A percentile compares a stretch with the other conserved stretches of the same genome.
phyloP scores from a whole-genome alignment of 2,329 filamentous ascomycete species.

The Paecilomyces dactylethromorphus region DNA sequence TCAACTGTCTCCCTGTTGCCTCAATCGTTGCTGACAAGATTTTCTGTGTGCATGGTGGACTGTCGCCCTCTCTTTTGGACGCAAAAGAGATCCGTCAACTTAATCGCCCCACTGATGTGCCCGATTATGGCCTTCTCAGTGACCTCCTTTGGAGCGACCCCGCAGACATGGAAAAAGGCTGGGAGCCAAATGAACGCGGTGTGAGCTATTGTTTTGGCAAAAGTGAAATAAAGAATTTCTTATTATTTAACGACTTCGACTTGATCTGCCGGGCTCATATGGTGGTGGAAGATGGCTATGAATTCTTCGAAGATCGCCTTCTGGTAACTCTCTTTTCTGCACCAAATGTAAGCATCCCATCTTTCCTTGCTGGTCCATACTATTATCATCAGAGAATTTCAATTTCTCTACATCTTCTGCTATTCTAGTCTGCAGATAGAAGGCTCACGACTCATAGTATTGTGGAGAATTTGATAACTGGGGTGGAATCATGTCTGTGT shows the following conservation, averaged over 20 bases:
- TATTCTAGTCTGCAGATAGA: slow-evolving; percentile 15
- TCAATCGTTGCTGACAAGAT: slow-evolving; percentile 97
- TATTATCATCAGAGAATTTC: too few relatives aligned
- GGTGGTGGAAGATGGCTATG: slow-evolving; percentile 98
- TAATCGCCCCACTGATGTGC: slow-evolving; percentile 89
- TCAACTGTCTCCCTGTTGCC: slow-evolving; percentile 91
- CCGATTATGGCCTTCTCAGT: slow-evolving; percentile 91
- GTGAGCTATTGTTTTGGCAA: slow-evolving; percentile 99
- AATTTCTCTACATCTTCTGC: not conserved
- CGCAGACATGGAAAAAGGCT: slow-evolving; percentile 94
- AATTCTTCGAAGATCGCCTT: slow-evolving; percentile 94
- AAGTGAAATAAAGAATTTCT: slow-evolving; percentile 93
- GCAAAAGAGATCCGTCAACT: slow-evolving; percentile 99
- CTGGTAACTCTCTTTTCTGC: slow-evolving; percentile 96
- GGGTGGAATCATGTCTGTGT: slow-evolving; percentile 98
- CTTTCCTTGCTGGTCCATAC: not conserved
- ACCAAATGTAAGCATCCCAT: slow-evolving; percentile 68
- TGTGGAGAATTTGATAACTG: slow-evolving; percentile 99
- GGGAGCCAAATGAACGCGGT: slow-evolving; percentile 96
- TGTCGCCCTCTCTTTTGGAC: slow-evolving; percentile 84
- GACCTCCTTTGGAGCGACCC: slow-evolving; percentile 97
- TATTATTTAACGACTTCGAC: slow-evolving; percentile 93
- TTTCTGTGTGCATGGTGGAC: slow-evolving; percentile 91
- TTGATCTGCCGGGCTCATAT: slow-evolving; percentile 95
- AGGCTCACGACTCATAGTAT: slow-evolving; percentile 54